Evolutionary conservation across 176 grass and related monocot species (phyloP).

Genomic region (Ensete ventricosum): DNA sequence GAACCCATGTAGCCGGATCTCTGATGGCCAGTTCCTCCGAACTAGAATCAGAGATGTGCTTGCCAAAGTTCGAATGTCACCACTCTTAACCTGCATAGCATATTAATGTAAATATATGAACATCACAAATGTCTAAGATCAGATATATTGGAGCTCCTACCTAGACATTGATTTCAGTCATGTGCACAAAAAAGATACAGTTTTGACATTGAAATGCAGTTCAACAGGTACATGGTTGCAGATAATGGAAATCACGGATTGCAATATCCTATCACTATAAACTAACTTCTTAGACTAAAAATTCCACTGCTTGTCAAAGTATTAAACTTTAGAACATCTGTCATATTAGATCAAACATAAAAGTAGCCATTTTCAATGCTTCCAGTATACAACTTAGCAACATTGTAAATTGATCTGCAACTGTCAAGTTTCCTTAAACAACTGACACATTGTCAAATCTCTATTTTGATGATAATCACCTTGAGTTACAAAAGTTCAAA

Average conservation of each 20-base stretch:
- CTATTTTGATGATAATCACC: background rate
- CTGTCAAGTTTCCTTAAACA: background rate
- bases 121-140: background rate
- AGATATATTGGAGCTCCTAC: background rate
- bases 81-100: conserved; percentile 57
- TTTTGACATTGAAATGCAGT: background rate
- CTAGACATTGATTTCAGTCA: background rate
- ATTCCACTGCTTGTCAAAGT: background rate
- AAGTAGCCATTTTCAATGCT: background rate
- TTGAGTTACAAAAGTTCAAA: background rate
- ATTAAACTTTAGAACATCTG: background rate
- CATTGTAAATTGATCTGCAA: background rate
- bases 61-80: conserved; percentile 61
- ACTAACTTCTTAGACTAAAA: background rate
- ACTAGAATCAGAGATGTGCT: conserved; percentile 82
- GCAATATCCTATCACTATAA: background rate
- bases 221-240: background rate
- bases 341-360: background rate
- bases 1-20: conserved; percentile 85
- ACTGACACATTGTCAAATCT: background rate
- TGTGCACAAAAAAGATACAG: background rate
- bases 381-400: background rate
- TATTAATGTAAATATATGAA: background rate
- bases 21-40: conserved; percentile 61
- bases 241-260: background rate